These are phyloP conservation scores for Leccinum fallax DNA, from an alignment of 1,284 basidiomycete species.

Conservation along the genomic window DNA sequence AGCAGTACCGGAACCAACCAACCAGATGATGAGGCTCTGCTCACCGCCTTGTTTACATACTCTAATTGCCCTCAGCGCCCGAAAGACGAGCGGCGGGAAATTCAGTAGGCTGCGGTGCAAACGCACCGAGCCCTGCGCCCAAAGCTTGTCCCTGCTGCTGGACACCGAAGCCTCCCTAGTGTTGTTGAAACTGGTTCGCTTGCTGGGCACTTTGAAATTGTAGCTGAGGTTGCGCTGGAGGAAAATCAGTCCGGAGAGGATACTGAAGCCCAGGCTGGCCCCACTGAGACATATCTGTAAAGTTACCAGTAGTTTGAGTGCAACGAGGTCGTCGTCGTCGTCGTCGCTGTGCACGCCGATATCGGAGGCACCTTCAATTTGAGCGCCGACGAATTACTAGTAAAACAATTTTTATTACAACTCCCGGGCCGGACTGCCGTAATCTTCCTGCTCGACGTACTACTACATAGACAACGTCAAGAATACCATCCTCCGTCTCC, in stretches of 20 bases:
- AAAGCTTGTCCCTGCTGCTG: too few species aligned
- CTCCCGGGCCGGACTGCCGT: not conserved
- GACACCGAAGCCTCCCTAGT: too few species aligned
- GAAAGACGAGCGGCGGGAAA: too few species aligned
- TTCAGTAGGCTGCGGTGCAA: too few species aligned
- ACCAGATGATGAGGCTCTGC: not conserved
- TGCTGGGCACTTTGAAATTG: conserved; percentile 46
- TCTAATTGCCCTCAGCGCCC: too few species aligned
- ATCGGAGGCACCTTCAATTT: conserved; percentile 11
- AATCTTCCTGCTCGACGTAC: too few species aligned
- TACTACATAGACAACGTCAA: too few species aligned
- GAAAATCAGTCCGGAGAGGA: conserved; percentile 60
- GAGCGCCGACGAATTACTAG: not conserved
- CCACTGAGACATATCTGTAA: not conserved
- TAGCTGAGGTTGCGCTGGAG: conserved; percentile 46
- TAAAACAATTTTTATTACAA: not conserved
- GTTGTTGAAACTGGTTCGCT: conserved; percentile 34
- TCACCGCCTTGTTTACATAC: not conserved
- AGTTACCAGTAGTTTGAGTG: not conserved
- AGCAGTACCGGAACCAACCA: not conserved
- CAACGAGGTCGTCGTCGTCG: not conserved
- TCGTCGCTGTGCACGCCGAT: not conserved
- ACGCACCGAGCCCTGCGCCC: too few species aligned
- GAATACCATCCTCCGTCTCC: too few species aligned
- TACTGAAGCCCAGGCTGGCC: conserved; percentile 57